These are phyloP conservation scores for Agaricus sinodeliciosus DNA, from an alignment of 768 basidiomycete genomes.

Conservation along the genomic window DNA sequence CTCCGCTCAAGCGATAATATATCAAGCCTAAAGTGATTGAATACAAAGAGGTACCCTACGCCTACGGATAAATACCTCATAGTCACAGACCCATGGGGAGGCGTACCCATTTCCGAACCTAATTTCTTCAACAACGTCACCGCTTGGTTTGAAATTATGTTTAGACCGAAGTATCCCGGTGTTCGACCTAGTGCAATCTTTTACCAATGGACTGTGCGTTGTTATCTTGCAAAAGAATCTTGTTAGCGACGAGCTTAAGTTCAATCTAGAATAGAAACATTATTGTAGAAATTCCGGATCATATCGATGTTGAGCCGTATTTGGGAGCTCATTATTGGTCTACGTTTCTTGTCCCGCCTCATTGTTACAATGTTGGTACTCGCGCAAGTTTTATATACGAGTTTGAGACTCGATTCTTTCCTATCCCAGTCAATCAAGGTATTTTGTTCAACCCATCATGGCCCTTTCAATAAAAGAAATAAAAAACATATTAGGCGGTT, in stretches of 20 bases:
- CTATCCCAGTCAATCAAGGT: conserved; percentile 18
- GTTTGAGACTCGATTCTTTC: conserved; percentile 20
- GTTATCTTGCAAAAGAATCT: not conserved
- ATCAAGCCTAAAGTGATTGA: not conserved
- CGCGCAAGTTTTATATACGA: conserved; percentile 24
- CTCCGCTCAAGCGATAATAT: not conserved
- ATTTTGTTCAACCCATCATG: not conserved
- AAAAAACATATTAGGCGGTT: conserved; percentile 1
- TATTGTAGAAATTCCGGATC: conserved; percentile 23
- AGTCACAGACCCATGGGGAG: conserved; percentile 24
- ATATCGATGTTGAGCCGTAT: conserved; percentile 19
- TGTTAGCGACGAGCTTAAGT: not conserved
- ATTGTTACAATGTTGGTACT: conserved; percentile 3
- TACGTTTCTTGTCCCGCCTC: conserved; percentile 18
- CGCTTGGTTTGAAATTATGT: conserved; percentile 31
- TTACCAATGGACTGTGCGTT: conserved; percentile 25
- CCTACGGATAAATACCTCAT: conserved; percentile 16
- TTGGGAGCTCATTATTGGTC: conserved; percentile 22
- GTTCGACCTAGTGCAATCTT: conserved; percentile 21
- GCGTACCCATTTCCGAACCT: conserved; percentile 10
- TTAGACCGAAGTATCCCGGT: conserved; percentile 21
- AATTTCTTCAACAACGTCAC: conserved; percentile 22
- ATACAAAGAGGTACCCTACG: conserved; percentile 7
- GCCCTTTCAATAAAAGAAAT: too few species aligned
- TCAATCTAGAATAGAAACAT: conserved; percentile 20